These are phyloP conservation scores for Pythium grandisporangium DNA, from an alignment of 352 stramenopile genomes.

Conservation along the genomic window DNA sequence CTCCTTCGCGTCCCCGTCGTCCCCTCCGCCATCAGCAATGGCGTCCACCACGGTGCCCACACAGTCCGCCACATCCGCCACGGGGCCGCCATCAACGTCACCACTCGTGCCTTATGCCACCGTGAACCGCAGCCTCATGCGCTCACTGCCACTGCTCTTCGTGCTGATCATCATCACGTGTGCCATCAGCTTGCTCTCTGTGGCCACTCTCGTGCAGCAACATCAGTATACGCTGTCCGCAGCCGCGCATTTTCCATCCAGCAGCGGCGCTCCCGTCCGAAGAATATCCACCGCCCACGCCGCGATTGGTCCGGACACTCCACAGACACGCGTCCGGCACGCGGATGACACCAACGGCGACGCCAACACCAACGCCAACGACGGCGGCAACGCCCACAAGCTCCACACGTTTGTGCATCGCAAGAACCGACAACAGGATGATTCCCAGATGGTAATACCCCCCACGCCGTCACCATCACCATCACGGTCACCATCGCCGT, in stretches of 20 bases:
- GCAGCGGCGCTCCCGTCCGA: neutral
- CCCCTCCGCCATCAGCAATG: neutral
- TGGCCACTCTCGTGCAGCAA: conserved; percentile 46
- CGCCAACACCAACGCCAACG: neutral
- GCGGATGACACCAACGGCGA: neutral
- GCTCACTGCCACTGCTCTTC: conserved; percentile 16
- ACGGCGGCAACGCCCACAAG: neutral
- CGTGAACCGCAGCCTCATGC: conserved; percentile 1
- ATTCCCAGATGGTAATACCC: neutral
- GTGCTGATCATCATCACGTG: conserved; percentile 43
- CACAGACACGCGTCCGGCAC: no score
- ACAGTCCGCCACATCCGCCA: neutral
- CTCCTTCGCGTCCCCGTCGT: neutral
- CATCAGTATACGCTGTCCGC: no score
- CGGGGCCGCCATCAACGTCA: neutral
- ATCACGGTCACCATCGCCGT: neutral
- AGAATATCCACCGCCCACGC: conserved; percentile 6
- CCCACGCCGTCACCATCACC: neutral
- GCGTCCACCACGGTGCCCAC: neutral
- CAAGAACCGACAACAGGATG: no score
- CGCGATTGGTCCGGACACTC: no score
- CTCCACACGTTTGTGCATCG: no score
- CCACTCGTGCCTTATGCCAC: neutral
- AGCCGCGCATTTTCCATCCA: neutral
- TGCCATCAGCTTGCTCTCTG: conserved; percentile 36